phyloP scores from a whole-genome alignment of 257 asterid genomes.

The Perilla frutescens region DNA sequence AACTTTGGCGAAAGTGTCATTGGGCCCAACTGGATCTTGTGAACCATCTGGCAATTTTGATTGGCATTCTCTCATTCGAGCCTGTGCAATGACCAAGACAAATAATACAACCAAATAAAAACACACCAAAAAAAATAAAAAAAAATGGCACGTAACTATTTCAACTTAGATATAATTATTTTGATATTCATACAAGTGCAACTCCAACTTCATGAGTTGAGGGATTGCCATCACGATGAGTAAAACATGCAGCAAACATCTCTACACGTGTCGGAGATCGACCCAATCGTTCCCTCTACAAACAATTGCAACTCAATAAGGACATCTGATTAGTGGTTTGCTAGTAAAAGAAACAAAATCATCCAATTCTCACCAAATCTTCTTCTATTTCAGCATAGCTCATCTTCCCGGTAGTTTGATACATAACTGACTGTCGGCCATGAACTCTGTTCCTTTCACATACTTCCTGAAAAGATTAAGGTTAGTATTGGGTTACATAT shows the following conservation, averaged over 20 bases:
- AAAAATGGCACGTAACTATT: not conserved
- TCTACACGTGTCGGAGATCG: conserved; percentile 27
- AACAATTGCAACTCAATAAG: not conserved
- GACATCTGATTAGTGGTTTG: not conserved
- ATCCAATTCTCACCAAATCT: not conserved
- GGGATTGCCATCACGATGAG: conserved; percentile 18
- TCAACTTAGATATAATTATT: not conserved
- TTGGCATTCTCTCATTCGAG: conserved; percentile 10
- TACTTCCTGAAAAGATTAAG: conserved; percentile 3
- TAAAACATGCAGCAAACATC: conserved; percentile 24
- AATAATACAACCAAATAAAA: not conserved
- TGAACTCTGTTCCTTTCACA: conserved; percentile 3
- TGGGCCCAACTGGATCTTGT: conserved; percentile 14
- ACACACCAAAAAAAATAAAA: not conserved
- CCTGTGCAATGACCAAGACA: not conserved
- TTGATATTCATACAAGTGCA: conserved; percentile 10
- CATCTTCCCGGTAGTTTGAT: conserved; percentile 15
- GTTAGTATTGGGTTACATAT: conserved; percentile 3
- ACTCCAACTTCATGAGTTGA: conserved; percentile 13
- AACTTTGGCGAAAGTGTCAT: conserved; percentile 23
- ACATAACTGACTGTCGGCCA: not conserved
- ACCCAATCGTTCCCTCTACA: conserved; percentile 15
- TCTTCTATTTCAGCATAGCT: conserved; percentile 22
- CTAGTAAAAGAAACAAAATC: not conserved
- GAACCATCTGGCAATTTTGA: conserved; percentile 12